Conservation (phyloP, 23 red algal genomes). For the Gracilaria vermiculophylla region DNA sequence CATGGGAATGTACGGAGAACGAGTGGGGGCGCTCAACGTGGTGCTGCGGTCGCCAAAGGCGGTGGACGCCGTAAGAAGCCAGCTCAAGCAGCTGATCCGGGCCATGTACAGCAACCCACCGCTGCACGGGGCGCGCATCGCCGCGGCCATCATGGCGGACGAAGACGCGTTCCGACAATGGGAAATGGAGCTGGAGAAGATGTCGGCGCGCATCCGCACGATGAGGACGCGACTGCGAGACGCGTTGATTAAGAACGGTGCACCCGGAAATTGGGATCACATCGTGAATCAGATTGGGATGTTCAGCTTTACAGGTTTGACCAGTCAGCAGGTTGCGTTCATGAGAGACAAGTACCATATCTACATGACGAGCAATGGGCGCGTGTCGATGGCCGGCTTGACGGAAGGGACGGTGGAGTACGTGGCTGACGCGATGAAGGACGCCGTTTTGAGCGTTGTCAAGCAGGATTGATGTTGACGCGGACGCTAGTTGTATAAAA, state of each 20-base stretch:
- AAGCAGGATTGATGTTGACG: neutral
- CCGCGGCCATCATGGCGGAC: constrained; percentile 75
- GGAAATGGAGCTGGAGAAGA: constrained; percentile 80
- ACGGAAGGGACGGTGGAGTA: constrained; percentile 71
- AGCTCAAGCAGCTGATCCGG: constrained; percentile 82
- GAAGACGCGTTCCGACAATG: constrained; percentile 70
- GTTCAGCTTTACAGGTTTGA: constrained; percentile 94
- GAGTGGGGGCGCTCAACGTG: constrained; percentile 84
- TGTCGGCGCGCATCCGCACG: constrained; percentile 74
- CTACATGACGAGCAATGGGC: constrained; percentile 94
- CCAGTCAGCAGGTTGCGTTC: constrained; percentile 70
- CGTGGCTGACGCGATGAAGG: constrained; percentile 94
- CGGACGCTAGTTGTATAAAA: neutral
- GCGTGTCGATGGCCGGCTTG: constrained; percentile 94
- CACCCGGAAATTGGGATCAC: constrained; percentile 90
- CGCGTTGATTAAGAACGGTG: constrained; percentile 54
- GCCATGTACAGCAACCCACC: constrained; percentile 92
- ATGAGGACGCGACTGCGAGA: constrained; percentile 79
- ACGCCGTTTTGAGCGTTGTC: constrained; percentile 70
- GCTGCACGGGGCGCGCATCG: constrained; percentile 80
- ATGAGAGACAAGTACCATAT: constrained; percentile 89
- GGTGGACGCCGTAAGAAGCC: constrained; percentile 36
- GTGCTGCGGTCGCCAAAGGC: constrained; percentile 17
- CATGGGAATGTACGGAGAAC: constrained; percentile 94
- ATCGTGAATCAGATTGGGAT: constrained; percentile 94